A percentile compares a stretch with the other conserved stretches of the same genome.
Evolutionary conservation across 352 stramenopile species (phyloP).

Genomic region (Phytophthora sojae): DNA sequence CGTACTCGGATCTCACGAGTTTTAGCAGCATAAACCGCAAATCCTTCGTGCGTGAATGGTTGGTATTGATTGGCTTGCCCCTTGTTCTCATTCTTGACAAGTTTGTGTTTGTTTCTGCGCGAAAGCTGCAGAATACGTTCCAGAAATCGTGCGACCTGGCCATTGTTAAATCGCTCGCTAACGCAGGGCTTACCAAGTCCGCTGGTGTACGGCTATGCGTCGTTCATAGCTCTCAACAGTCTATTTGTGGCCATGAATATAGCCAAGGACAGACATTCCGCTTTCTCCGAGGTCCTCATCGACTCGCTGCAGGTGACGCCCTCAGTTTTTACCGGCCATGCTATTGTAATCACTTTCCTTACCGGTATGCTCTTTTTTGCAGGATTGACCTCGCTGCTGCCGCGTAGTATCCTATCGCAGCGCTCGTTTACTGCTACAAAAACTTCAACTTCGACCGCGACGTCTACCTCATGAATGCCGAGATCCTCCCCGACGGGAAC

Average conservation of each 20-base stretch:
- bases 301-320: constrained; percentile 20
- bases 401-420: constrained; percentile 31
- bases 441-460: constrained; percentile 37
- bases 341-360: too few relatives aligned
- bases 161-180: constrained; percentile 27
- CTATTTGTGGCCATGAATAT: constrained; percentile 29
- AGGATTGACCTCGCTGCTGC: constrained; percentile 45
- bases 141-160: constrained; percentile 30
- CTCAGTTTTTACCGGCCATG: too few relatives aligned
- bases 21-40: constrained; percentile 18
- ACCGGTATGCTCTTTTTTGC: not conserved
- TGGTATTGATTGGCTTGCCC: too few relatives aligned
- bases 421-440: constrained; percentile 25
- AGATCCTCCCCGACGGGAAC: constrained; percentile 20
- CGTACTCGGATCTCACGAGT: constrained; percentile 14
- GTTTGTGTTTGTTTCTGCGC: not conserved
- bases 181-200: constrained; percentile 26
- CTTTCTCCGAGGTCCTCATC: constrained; percentile 39
- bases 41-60: not conserved
- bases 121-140: constrained; percentile 22
- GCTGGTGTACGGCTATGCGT: constrained; percentile 24
- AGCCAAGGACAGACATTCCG: constrained; percentile 23
- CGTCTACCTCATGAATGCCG: constrained; percentile 23
- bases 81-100: not conserved
- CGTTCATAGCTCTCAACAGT: constrained; percentile 34